These are phyloP conservation scores for Stephania japonica DNA, from an alignment of 164 flowering plant species.

Conservation along the genomic window DNA sequence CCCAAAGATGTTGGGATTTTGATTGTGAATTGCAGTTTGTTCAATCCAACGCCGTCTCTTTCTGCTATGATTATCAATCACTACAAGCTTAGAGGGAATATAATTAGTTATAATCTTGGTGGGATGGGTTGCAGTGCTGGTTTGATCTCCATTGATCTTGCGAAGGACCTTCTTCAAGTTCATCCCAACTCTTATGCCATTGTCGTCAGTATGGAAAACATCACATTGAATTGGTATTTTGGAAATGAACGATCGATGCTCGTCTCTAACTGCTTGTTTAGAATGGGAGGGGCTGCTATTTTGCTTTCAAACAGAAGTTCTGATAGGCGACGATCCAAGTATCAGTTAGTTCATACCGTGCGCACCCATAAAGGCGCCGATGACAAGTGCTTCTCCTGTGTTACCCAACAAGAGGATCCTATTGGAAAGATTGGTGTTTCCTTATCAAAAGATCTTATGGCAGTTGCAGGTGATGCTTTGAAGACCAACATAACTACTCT, in stretches of 20 bases:
- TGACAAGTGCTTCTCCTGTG: slow-evolving; percentile 71
- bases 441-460: slow-evolving; percentile 80
- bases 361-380: slow-evolving; percentile 79
- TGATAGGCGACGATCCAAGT: slow-evolving; percentile 59
- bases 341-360: slow-evolving; percentile 65
- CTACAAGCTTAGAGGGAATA: slow-evolving; percentile 75
- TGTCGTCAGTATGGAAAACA: slow-evolving; percentile 72
- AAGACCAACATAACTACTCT: slow-evolving; percentile 83
- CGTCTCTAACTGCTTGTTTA: slow-evolving; percentile 72
- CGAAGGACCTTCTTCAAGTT: slow-evolving; percentile 71
- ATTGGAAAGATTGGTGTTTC: slow-evolving; percentile 64
- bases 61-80: slow-evolving; percentile 82
- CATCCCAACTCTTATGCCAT: slow-evolving; percentile 77
- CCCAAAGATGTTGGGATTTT: slow-evolving; percentile 71
- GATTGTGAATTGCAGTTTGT: slow-evolving; percentile 73
- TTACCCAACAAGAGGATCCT: slow-evolving; percentile 61
- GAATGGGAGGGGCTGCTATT: slow-evolving; percentile 83
- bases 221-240: slow-evolving; percentile 75
- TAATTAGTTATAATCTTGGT: slow-evolving; percentile 57
- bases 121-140: slow-evolving; percentile 93
- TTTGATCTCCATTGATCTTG: slow-evolving; percentile 67
- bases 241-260: slow-evolving; percentile 85
- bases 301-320: slow-evolving; percentile 64
- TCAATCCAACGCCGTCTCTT: slow-evolving; percentile 78
- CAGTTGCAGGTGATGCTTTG: slow-evolving; percentile 82